phyloP scores from a whole-genome alignment of 345 rosid species.

The Eutrema yunnanense region DNA sequence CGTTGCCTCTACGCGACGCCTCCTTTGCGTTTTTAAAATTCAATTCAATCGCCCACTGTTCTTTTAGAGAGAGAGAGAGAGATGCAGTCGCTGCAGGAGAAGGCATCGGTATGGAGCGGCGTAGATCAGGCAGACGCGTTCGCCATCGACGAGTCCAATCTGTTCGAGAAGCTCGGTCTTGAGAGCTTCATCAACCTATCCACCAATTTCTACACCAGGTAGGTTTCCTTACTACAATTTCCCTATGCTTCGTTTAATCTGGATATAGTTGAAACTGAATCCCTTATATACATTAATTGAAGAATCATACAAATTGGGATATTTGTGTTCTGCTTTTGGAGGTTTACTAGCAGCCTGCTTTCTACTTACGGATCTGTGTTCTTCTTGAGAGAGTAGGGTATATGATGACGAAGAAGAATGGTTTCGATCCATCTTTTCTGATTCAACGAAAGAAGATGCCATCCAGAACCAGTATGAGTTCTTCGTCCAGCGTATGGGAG shows the following conservation, averaged over 20 bases:
- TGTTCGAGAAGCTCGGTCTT: slow-evolving; percentile 75
- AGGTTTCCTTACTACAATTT: slow-evolving; percentile 31
- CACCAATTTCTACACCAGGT: slow-evolving; percentile 90
- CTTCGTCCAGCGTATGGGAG: slow-evolving; percentile 95
- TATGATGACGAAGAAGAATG: slow-evolving; percentile 84
- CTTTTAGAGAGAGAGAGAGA: neutral
- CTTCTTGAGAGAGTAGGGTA: slow-evolving; percentile 45
- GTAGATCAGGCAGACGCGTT: slow-evolving; percentile 65
- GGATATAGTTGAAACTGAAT: neutral
- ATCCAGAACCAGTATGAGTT: slow-evolving; percentile 89
- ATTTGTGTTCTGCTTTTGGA: neutral
- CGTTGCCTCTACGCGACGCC: slow-evolving; percentile 35
- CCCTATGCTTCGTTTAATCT: neutral
- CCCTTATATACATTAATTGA: neutral
- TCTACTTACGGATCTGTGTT: neutral
- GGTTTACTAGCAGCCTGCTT: neutral
- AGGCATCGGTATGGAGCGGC: slow-evolving; percentile 86
- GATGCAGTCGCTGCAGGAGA: slow-evolving; percentile 83
- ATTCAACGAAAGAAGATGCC: slow-evolving; percentile 80
- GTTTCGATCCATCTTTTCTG: slow-evolving; percentile 69
- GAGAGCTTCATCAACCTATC: slow-evolving; percentile 76
- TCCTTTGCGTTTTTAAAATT: neutral
- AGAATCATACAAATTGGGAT: neutral
- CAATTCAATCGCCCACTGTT: slow-evolving; percentile 21
- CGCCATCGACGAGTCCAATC: slow-evolving; percentile 68